Evolutionary conservation across 768 basidiomycete genomes (phyloP), one percentile per base, ranked within the genome.

Genomic region (Lentinula guzmanii): DNA sequence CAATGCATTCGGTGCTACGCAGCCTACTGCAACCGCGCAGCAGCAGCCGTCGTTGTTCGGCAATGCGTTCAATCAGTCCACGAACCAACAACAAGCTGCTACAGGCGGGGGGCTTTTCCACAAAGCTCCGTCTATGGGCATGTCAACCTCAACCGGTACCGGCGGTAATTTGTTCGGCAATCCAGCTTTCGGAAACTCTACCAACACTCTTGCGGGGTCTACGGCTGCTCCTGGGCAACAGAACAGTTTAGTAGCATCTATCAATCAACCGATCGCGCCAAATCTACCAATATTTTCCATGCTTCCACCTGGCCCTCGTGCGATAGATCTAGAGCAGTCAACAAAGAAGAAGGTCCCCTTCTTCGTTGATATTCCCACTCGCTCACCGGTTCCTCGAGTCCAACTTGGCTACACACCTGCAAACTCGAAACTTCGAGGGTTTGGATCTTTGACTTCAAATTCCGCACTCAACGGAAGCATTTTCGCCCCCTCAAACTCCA

Each of bases 241-340:
- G 72, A 85, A 84, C 41, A 72, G 80, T 0, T 76, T 96, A 58
- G 90, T 88, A 8, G 91, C 93, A 1, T 95, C 95, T 18, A 92
- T 98, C 68, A 87, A 90, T 31, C 90, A 95, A 71, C 91, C 91
- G 7, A 87, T 93, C 64, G 83, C 82, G 35, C 78, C 83, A 54
- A 87, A 88, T 63, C 70, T 91, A 56, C 87, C 86, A 4, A 86
- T 90, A 55, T 92, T 88, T 70, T 84, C 82, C 57, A 79, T 91
- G 81, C 83, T 92, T 35, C 87, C 88, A 21, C 83, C 87, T 11
- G 85, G 86, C 42, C 89, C 84, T 31, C 90, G 81, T 53, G 81
- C 82, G 31, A 76, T 83, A 64, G 79, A 80, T 61, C 77, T 85
- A 15, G 89, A 89, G 18, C 79, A 79, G 61, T 77, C 76, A 18